These are phyloP conservation scores for Crepidotus sp. DNA, from an alignment of 1,284 basidiomycete species.

Conservation along the genomic window DNA sequence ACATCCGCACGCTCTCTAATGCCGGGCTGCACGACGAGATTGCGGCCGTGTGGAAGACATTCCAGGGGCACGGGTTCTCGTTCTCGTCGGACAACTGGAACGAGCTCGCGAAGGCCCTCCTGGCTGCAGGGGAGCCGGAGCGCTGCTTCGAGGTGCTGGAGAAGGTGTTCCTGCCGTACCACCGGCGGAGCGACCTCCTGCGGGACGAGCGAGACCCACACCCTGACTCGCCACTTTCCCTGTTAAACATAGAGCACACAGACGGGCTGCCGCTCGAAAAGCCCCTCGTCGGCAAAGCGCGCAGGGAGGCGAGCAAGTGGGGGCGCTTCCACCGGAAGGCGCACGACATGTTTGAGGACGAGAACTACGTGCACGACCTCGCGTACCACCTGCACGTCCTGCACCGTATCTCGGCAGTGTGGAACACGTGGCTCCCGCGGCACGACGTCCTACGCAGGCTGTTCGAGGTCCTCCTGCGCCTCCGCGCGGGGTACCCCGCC, in stretches of 20 bases:
- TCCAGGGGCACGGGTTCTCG: slow-evolving; percentile 62
- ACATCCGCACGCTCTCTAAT: slow-evolving; percentile 68
- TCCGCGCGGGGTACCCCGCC: slow-evolving; percentile 43
- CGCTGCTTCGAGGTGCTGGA: slow-evolving; percentile 83
- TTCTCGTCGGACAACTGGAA: slow-evolving; percentile 96
- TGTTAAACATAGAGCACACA: slow-evolving; percentile 25
- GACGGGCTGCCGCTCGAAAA: slow-evolving; percentile 8
- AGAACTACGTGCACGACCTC: slow-evolving; percentile 30
- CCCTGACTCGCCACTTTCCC: slow-evolving; percentile 41
- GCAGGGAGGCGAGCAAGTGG: slow-evolving; percentile 2
- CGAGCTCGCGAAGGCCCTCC: slow-evolving; percentile 66
- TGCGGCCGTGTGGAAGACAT: slow-evolving; percentile 58
- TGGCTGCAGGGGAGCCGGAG: slow-evolving; percentile 71
- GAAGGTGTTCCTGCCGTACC: slow-evolving; percentile 64
- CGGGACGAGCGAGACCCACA: slow-evolving; percentile 26
- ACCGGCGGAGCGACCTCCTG: slow-evolving; percentile 27
- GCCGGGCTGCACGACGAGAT: slow-evolving; percentile 59
- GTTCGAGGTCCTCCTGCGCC: slow-evolving; percentile 33
- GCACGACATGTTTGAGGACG: slow-evolving; percentile 14
- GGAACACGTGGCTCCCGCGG: slow-evolving; percentile 62
- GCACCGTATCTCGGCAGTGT: slow-evolving; percentile 52
- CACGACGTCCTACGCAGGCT: slow-evolving; percentile 39
- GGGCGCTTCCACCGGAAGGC: slow-evolving; percentile 4
- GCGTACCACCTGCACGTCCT: slow-evolving; percentile 52
- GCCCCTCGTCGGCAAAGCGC: slow-evolving; percentile 11